Base-by-base conservation (phyloP, 768 basidiomycete genomes). In the Tulasnella sp. region DNA sequence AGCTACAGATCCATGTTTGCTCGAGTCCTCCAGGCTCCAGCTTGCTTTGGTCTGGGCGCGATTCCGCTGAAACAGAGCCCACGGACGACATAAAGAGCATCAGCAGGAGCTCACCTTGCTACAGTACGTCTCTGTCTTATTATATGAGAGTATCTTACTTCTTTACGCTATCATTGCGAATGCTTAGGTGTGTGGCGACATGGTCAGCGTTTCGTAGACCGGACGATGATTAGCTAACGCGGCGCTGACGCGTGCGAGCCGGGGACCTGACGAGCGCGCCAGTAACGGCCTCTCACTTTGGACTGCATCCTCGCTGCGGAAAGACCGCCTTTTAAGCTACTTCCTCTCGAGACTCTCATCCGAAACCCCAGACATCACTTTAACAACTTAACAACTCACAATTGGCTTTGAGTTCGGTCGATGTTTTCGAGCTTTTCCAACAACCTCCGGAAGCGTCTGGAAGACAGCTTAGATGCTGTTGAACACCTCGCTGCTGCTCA, bases 341-440 rank as follows among this genome's bases (percentile, higher is more conserved):
- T n/a, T n/a, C n/a, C 47, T 26, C 47, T 22, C 19, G 47, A 19
- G 14, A 52, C 17, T 52, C 47, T 3, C 11, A 52, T 26, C 14
- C 14, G 47, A n/a, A n/a, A n/a, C n/a, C n/a, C n/a, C n/a, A n/a
- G n/a, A n/a, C n/a, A n/a, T n/a, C n/a, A n/a, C n/a, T n/a, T n/a
- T n/a, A n/a, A n/a, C n/a, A n/a, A n/a, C n/a, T n/a, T 52, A 52
- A 52, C n/a, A 2, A 9, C 22, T 26, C 22, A 52, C 17, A 5
- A 4, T 7, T 44, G n/a, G n/a, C n/a, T n/a, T n/a, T n/a, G n/a
- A n/a, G n/a, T n/a, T n/a, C n/a, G 22, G 42, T 8, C 41, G 11
- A 92, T 93, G 91, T 92, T 92, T 79, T 88, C 85, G 63, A 87
- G 89, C 77, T 86, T 90, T 78, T 52, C 47, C 5, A 52, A 19